Evolutionary conservation across 495 filamentous ascomycete species (phyloP).

Genomic region (Neurospora sp.): DNA sequence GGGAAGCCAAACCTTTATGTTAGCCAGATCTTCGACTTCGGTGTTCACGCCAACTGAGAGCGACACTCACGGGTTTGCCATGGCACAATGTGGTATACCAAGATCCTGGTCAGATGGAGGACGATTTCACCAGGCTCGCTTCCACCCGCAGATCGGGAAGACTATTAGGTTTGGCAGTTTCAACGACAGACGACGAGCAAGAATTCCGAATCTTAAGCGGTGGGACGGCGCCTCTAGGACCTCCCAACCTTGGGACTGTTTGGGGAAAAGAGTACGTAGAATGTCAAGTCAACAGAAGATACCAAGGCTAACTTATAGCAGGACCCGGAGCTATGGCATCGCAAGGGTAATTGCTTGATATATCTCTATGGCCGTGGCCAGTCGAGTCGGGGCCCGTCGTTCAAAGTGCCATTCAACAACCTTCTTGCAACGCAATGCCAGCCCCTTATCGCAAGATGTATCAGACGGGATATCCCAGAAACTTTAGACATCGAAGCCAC

Average conservation of each 20-base stretch:
- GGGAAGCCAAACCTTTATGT: neutral
- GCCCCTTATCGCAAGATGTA: slow-evolving; percentile 42
- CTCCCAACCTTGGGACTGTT: slow-evolving; percentile 40
- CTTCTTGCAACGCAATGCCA: slow-evolving; percentile 41
- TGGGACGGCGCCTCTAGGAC: slow-evolving; percentile 47
- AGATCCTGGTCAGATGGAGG: neutral
- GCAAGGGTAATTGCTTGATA: slow-evolving; percentile 51
- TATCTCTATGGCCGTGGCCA: slow-evolving; percentile 50
- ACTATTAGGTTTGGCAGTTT: slow-evolving; percentile 4
- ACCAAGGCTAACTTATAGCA: slow-evolving; percentile 8
- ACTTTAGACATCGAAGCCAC: slow-evolving; percentile 5
- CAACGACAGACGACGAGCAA: slow-evolving; percentile 9
- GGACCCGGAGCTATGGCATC: slow-evolving; percentile 56
- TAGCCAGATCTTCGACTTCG: neutral
- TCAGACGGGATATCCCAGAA: slow-evolving; percentile 19
- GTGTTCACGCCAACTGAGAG: neutral
- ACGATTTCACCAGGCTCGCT: neutral
- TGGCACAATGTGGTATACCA: neutral
- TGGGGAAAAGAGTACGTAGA: slow-evolving; percentile 35
- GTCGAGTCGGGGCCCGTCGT: slow-evolving; percentile 49
- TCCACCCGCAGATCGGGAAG: neutral
- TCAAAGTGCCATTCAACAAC: slow-evolving; percentile 42
- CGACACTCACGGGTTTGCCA: neutral
- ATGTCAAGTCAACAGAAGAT: neutral
- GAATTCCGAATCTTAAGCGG: slow-evolving; percentile 27